phyloP scores from a whole-genome alignment of 768 basidiomycete genomes.

The Mycena maculata region DNA sequence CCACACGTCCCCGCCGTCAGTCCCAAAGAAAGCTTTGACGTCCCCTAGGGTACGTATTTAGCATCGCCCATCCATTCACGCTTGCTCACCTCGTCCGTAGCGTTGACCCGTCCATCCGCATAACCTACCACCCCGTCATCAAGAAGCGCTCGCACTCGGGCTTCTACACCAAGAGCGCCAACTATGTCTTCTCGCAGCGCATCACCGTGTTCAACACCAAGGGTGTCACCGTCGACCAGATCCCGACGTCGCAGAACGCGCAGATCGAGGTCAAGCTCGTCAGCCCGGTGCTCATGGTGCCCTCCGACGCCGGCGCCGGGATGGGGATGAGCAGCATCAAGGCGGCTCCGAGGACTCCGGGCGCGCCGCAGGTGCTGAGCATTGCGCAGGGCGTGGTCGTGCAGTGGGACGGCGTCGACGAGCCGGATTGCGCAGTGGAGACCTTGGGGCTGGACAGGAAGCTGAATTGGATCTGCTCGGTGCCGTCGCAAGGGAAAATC shows the following conservation, averaged over 20 bases:
- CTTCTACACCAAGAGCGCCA: conserved; percentile 39
- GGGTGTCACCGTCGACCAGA: conserved; percentile 36
- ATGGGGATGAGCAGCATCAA: conserved; percentile 14
- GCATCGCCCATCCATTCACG: neutral
- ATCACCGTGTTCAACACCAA: conserved; percentile 43
- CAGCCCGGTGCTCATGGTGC: conserved; percentile 32
- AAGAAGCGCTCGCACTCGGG: conserved; percentile 41
- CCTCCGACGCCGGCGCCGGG: conserved; percentile 25
- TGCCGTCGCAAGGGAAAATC: conserved; percentile 45
- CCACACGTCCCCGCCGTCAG: conserved; percentile 40
- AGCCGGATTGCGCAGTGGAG: conserved; percentile 30
- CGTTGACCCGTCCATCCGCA: conserved; percentile 42
- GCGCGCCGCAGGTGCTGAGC: conserved; percentile 20
- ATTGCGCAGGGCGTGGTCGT: conserved; percentile 37
- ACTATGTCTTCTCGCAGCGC: conserved; percentile 38
- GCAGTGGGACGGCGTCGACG: conserved; percentile 43
- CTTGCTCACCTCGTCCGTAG: conserved; percentile 3
- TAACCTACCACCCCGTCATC: conserved; percentile 41
- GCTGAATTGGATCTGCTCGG: conserved; percentile 49
- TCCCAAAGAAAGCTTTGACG: conserved; percentile 46
- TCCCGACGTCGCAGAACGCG: conserved; percentile 40
- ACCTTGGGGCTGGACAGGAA: conserved; percentile 48
- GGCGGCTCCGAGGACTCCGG: conserved; percentile 6
- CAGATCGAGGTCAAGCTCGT: conserved; percentile 36
- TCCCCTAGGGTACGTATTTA: conserved; percentile 40